These are phyloP conservation scores for Rhynchosporium graminicola DNA, from an alignment of 2,329 filamentous ascomycete genomes.

Conservation along the genomic window DNA sequence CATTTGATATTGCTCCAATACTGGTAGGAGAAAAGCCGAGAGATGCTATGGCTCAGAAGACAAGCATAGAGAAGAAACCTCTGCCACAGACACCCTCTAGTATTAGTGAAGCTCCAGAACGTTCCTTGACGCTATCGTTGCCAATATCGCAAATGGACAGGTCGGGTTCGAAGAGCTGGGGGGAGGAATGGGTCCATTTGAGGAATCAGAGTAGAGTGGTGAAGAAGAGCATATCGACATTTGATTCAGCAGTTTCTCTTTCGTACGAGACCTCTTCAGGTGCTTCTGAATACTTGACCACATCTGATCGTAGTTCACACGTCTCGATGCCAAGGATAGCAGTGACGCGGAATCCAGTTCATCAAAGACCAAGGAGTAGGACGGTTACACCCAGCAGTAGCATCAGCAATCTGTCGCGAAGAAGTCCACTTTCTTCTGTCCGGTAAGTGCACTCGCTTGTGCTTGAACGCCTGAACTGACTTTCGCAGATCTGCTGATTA, in stretches of 20 bases:
- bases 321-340: slow-evolving; percentile 19
- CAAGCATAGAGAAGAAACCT: slow-evolving; percentile 27
- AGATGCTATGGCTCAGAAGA: slow-evolving; percentile 8
- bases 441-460: slow-evolving; percentile 24
- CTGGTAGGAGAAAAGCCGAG: slow-evolving; percentile 16
- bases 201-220: slow-evolving; percentile 10
- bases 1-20: slow-evolving; percentile 16
- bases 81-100: slow-evolving; percentile 21
- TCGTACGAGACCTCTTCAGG: slow-evolving; percentile 24
- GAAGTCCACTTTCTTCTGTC: slow-evolving; percentile 35
- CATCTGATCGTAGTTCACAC: slow-evolving; percentile 24
- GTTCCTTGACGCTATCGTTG: slow-evolving; percentile 21
- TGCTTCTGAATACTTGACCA: slow-evolving; percentile 20
- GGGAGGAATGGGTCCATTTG: slow-evolving; percentile 33
- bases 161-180: slow-evolving; percentile 23
- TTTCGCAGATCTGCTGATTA: slow-evolving; percentile 31
- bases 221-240: slow-evolving; percentile 21
- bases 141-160: slow-evolving; percentile 13
- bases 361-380: slow-evolving; percentile 20
- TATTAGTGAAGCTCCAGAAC: slow-evolving; percentile 21
- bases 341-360: slow-evolving; percentile 9
- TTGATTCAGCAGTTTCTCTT: slow-evolving; percentile 32
- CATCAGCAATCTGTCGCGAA: slow-evolving; percentile 33
- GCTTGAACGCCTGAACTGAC: slow-evolving; percentile 16
- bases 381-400: slow-evolving; percentile 35